phyloP scores from a whole-genome alignment of 345 rosid genomes.

The Dipteronia dyeriana region DNA sequence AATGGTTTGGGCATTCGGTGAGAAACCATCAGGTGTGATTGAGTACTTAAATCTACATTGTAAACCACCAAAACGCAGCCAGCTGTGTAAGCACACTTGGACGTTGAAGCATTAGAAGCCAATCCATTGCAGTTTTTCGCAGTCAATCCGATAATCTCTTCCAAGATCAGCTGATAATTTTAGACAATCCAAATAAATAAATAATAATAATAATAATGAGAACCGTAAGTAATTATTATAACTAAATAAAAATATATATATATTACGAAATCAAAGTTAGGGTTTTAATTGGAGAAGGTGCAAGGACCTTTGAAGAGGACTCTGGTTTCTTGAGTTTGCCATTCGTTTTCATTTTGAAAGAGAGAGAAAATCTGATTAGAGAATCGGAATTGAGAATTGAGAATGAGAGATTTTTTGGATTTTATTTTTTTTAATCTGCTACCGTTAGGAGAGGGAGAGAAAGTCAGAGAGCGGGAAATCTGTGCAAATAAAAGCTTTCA shows the following conservation, averaged over 20 bases:
- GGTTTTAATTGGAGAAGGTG: not conserved
- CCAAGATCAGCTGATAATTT: slow-evolving; percentile 50
- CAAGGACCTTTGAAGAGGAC: slow-evolving; percentile 50
- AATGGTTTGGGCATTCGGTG: slow-evolving; percentile 66
- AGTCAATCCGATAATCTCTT: slow-evolving; percentile 73
- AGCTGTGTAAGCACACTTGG: slow-evolving; percentile 63
- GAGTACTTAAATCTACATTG: slow-evolving; percentile 49
- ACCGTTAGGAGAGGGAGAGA: not conserved
- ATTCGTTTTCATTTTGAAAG: slow-evolving; percentile 41
- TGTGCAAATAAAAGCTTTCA: not conserved
- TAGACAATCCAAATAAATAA: too few relatives aligned
- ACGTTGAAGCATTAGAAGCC: slow-evolving; percentile 45
- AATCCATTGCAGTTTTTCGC: slow-evolving; percentile 64
- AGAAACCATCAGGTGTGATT: slow-evolving; percentile 65
- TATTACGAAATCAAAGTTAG: not conserved
- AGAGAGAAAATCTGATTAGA: slow-evolving; percentile 9
- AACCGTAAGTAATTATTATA: too few relatives aligned
- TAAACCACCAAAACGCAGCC: slow-evolving; percentile 79
- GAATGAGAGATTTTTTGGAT: not conserved
- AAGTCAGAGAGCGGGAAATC: slow-evolving; percentile 30
- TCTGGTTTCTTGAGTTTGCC: slow-evolving; percentile 54
- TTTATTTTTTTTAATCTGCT: not conserved
- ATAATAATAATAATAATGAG: not conserved
- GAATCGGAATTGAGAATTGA: not conserved
- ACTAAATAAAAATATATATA: not conserved